These are phyloP conservation scores for Pichia sp. DNA, from an alignment of 1,139 yeast genomes.

Conservation along the genomic window DNA sequence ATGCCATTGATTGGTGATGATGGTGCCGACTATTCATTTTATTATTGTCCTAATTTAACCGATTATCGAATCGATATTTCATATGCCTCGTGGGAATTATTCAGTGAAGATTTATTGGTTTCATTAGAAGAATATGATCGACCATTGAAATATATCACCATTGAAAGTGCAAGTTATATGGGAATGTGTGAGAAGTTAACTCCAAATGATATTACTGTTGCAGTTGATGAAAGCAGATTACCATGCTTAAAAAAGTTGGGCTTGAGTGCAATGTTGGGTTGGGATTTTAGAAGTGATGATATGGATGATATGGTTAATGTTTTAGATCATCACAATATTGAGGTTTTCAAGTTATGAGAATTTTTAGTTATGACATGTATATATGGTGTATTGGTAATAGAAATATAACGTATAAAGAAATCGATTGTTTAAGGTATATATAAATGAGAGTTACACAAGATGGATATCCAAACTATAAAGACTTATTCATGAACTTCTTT, in stretches of 20 bases:
- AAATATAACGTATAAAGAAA: neutral
- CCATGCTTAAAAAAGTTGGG: conserved; percentile 59
- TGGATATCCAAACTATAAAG: conserved; percentile 31
- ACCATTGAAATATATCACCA: conserved; percentile 58
- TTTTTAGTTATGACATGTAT: neutral
- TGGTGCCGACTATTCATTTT: conserved; percentile 67
- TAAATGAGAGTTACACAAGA: neutral
- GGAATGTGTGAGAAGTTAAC: conserved; percentile 80
- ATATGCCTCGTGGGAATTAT: conserved; percentile 62
- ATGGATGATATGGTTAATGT: conserved; percentile 52
- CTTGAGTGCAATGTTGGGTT: conserved; percentile 74
- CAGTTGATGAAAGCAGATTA: conserved; percentile 69
- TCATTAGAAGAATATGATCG: conserved; percentile 34
- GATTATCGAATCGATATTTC: conserved; percentile 71
- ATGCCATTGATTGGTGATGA: conserved; percentile 71
- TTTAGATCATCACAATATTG: conserved; percentile 26
- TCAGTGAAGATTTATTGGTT: conserved; percentile 52
- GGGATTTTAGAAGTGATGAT: conserved; percentile 74
- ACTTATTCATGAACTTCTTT: conserved; percentile 90
- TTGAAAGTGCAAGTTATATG: conserved; percentile 82
- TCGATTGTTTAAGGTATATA: neutral
- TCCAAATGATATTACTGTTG: conserved; percentile 83
- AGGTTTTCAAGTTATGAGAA: conserved; percentile 11
- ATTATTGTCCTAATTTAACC: conserved; percentile 65
- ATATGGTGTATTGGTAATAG: neutral